A percentile compares a stretch with the other conserved stretches of the same genome.
These are phyloP conservation scores for Metschnikowia koreensis DNA, from an alignment of 805 yeast species.

Conservation along the genomic window DNA sequence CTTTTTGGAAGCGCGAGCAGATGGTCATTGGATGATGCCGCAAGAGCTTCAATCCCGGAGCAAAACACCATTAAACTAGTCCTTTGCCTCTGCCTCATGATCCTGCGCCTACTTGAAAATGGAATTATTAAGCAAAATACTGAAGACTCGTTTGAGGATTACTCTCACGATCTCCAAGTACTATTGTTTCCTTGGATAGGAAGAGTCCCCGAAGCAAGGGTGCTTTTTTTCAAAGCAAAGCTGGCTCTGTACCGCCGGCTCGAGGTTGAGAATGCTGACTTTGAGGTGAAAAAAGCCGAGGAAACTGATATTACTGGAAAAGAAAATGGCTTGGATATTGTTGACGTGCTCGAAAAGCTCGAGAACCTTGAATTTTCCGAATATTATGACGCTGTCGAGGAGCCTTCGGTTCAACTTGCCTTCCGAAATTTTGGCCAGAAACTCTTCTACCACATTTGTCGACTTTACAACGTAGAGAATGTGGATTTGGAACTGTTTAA, in stretches of 20 bases:
- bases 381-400: slow-evolving; percentile 2
- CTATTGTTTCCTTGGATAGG: slow-evolving; percentile 67
- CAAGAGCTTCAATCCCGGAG: slow-evolving; percentile 9
- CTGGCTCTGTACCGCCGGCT: slow-evolving; percentile 14
- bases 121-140: slow-evolving; percentile 39
- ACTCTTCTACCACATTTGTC: slow-evolving; percentile 11
- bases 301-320: background rate
- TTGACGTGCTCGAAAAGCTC: slow-evolving; percentile 7
- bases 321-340: background rate
- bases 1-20: slow-evolving; percentile 52
- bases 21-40: slow-evolving; percentile 32
- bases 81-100: slow-evolving; percentile 60
- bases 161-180: slow-evolving; percentile 57
- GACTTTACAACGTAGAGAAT: slow-evolving; percentile 8
- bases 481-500: slow-evolving; percentile 4
- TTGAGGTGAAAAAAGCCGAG: background rate
- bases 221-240: slow-evolving; percentile 45
- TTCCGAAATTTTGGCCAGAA: slow-evolving; percentile 11
- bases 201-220: slow-evolving; percentile 58
- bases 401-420: slow-evolving; percentile 9
- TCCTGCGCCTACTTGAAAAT: slow-evolving; percentile 48
- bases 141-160: slow-evolving; percentile 44
- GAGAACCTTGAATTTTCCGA: slow-evolving; percentile 5
- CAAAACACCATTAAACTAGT: slow-evolving; percentile 40
- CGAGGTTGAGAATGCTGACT: background rate